A percentile compares a stretch with the other conserved stretches of the same genome.
These are phyloP conservation scores for Lachancea lanzarotensis DNA, from an alignment of 805 yeast genomes.

Conservation along the genomic window DNA sequence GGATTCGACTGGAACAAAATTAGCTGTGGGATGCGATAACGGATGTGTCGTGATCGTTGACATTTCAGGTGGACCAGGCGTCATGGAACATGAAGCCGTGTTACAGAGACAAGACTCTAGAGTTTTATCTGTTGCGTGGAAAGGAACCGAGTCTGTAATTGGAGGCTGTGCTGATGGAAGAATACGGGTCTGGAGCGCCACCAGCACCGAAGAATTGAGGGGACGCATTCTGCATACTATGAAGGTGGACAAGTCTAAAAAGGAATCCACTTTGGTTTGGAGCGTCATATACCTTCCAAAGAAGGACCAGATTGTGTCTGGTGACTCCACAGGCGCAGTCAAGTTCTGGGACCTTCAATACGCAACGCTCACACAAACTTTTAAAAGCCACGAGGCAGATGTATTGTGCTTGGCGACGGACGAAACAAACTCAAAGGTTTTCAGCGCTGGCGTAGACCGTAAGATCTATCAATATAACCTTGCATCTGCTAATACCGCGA, in stretches of 20 bases:
- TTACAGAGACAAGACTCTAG: constrained; percentile 81
- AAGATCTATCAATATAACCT: constrained; percentile 65
- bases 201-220: constrained; percentile 33
- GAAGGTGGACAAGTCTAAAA: constrained; percentile 85
- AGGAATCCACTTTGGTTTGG: constrained; percentile 91
- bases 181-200: constrained; percentile 70
- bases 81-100: constrained; percentile 65
- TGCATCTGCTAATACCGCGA: constrained; percentile 14
- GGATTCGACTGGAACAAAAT: constrained; percentile 49
- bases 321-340: constrained; percentile 92
- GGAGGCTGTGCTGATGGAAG: constrained; percentile 98
- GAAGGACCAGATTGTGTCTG: constrained; percentile 75
- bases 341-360: constrained; percentile 87
- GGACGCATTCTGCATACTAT: constrained; percentile 76
- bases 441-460: constrained; percentile 90
- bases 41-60: constrained; percentile 82
- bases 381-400: constrained; percentile 86
- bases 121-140: constrained; percentile 75
- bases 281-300: constrained; percentile 57
- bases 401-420: constrained; percentile 66
- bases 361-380: constrained; percentile 72
- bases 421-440: constrained; percentile 53
- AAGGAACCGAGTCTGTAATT: constrained; percentile 52
- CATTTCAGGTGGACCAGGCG: constrained; percentile 82
- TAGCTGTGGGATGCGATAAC: constrained; percentile 93